phyloP scores from a whole-genome alignment of 768 basidiomycete genomes.

The Suillus weaverae region DNA sequence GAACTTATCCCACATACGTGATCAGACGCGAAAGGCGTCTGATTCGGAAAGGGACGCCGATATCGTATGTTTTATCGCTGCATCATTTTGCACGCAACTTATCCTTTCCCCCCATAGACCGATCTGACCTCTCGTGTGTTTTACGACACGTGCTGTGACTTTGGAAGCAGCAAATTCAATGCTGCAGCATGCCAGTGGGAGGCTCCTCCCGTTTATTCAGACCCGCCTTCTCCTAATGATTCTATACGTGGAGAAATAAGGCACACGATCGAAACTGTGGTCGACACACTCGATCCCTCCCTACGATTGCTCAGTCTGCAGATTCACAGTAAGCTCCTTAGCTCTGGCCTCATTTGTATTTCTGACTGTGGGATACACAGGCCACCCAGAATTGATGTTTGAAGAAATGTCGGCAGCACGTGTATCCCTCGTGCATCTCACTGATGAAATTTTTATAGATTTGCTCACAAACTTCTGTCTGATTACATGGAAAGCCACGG shows the following conservation, averaged over 20 bases:
- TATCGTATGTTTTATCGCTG: neutral
- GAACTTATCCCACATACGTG: neutral
- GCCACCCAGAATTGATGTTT: slow-evolving; percentile 65
- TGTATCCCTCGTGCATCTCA: slow-evolving; percentile 5
- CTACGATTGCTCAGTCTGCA: slow-evolving; percentile 66
- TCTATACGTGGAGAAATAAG: slow-evolving; percentile 38
- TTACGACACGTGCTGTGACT: slow-evolving; percentile 46
- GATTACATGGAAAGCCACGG: slow-evolving; percentile 66
- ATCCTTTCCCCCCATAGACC: neutral
- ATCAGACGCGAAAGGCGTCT: neutral
- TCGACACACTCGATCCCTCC: slow-evolving; percentile 51
- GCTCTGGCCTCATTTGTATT: slow-evolving; percentile 11
- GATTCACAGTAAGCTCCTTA: slow-evolving; percentile 59
- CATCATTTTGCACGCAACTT: slow-evolving; percentile 4
- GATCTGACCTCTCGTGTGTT: slow-evolving; percentile 25
- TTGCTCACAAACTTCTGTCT: slow-evolving; percentile 70
- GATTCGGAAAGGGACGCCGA: neutral
- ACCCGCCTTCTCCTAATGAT: slow-evolving; percentile 13
- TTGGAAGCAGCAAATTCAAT: slow-evolving; percentile 32
- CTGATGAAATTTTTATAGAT: slow-evolving; percentile 39
- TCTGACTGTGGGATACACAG: slow-evolving; percentile 33
- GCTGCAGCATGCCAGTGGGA: slow-evolving; percentile 33
- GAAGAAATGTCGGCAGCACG: slow-evolving; percentile 54
- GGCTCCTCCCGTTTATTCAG: slow-evolving; percentile 44
- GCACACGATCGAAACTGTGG: slow-evolving; percentile 49